phyloP scores from a whole-genome alignment of 352 stramenopile species.

The Phytopythium litorale region DNA sequence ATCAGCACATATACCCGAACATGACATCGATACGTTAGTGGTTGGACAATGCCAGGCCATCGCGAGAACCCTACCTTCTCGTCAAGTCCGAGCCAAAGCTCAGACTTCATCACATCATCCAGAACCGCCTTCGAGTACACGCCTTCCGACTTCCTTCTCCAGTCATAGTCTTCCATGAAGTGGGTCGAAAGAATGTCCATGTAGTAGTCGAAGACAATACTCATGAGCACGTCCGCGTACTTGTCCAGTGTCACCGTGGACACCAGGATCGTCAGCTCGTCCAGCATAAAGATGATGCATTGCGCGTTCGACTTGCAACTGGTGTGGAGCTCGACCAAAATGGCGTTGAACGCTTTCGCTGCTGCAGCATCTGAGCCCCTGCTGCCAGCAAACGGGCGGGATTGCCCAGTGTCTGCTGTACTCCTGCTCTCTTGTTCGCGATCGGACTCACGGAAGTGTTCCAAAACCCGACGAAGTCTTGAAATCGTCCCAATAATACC shows the following conservation, averaged over 20 bases:
- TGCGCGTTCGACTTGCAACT: conserved; percentile 23
- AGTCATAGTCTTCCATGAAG: conserved; percentile 48
- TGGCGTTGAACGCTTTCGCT: conserved; percentile 16
- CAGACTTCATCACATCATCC: conserved; percentile 28
- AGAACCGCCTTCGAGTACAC: conserved; percentile 32
- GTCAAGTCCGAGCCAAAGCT: conserved; percentile 35
- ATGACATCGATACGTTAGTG: neutral
- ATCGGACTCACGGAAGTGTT: conserved; percentile 20
- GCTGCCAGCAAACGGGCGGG: neutral
- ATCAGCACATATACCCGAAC: neutral
- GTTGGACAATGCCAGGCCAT: neutral
- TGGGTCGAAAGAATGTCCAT: conserved; percentile 32
- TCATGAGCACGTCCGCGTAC: conserved; percentile 19
- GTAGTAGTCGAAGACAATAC: conserved; percentile 39
- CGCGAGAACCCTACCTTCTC: conserved; percentile 16
- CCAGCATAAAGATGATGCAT: conserved; percentile 39
- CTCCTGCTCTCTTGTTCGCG: neutral
- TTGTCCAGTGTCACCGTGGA: conserved; percentile 15
- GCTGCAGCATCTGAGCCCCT: conserved; percentile 4
- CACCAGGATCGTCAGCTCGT: conserved; percentile 35
- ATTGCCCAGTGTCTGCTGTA: neutral
- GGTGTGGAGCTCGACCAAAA: conserved; percentile 25
- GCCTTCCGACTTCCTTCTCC: conserved; percentile 10
- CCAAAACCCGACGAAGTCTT: conserved; percentile 28
- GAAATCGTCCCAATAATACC: conserved; percentile 45